Conservation (phyloP, 257 asterid species). For the Solanum sparsipilum region DNA sequence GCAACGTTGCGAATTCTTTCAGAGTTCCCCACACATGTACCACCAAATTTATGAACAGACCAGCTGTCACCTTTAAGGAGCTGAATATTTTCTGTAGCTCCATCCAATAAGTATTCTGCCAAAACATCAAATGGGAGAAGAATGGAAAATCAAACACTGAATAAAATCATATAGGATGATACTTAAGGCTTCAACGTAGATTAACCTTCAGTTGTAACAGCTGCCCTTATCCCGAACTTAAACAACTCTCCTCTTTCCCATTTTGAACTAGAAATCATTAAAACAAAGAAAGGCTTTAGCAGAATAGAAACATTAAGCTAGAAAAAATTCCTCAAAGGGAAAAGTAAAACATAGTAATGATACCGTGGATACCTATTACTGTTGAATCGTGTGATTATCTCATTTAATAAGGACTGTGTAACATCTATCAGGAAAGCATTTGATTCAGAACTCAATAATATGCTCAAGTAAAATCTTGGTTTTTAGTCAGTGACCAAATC, state of each 20-base stretch:
- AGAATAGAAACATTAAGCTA: background rate
- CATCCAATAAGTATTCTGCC: constrained; percentile 42
- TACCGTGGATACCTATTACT: background rate
- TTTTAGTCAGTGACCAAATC: background rate
- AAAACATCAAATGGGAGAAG: background rate
- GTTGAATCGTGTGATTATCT: background rate
- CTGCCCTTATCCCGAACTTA: constrained; percentile 24
- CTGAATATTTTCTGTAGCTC: constrained; percentile 35
- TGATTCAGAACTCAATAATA: background rate
- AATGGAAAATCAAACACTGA: background rate
- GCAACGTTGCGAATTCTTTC: constrained; percentile 86
- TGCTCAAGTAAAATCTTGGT: background rate
- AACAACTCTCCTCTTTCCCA: constrained; percentile 28
- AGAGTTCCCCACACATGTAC: constrained; percentile 90
- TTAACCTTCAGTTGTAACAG: constrained; percentile 60
- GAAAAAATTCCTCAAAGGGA: background rate
- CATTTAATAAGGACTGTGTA: background rate
- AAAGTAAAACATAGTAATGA: background rate
- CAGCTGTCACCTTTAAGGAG: constrained; percentile 79
- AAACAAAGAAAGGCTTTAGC: background rate
- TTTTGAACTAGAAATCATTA: constrained; percentile 13
- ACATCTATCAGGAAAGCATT: background rate
- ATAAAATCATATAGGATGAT: background rate
- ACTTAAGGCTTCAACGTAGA: background rate
- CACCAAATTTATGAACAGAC: constrained; percentile 97